A percentile compares a stretch with the other conserved stretches of the same genome.
phyloP scores from a whole-genome alignment of 2,329 filamentous ascomycete genomes.

The Macrophomina pseudophaseolina region DNA sequence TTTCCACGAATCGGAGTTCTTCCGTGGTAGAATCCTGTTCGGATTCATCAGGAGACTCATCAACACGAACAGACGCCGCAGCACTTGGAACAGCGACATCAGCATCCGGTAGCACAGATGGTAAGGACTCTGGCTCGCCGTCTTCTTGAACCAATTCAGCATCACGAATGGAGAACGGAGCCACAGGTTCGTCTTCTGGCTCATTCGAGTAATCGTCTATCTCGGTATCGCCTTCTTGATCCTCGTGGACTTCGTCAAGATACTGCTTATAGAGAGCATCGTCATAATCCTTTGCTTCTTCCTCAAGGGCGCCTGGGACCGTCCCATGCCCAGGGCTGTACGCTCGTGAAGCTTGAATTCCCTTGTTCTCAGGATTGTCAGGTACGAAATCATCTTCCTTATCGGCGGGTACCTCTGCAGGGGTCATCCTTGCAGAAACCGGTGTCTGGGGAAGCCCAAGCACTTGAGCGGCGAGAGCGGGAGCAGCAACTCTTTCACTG shows the following conservation, averaged over 20 bases:
- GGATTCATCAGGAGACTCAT: neutral
- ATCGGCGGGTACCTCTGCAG: neutral
- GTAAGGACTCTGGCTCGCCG: neutral
- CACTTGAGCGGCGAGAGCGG: too few relatives aligned
- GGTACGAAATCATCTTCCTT: constrained; percentile 13
- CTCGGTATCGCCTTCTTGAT: constrained; percentile 35
- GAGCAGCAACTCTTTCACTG: neutral
- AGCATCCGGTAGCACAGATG: constrained; percentile 4
- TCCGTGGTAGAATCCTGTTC: constrained; percentile 10
- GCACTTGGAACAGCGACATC: constrained; percentile 10
- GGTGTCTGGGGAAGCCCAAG: constrained; percentile 8
- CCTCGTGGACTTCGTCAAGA: neutral
- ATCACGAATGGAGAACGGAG: constrained; percentile 5
- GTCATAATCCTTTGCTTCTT: neutral
- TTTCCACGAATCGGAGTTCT: neutral
- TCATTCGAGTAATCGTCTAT: constrained; percentile 27
- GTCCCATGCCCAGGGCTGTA: too few relatives aligned
- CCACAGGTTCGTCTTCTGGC: constrained; percentile 6
- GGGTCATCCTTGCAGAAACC: neutral
- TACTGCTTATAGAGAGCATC: constrained; percentile 20
- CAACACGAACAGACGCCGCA: neutral
- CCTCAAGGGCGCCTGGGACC: neutral
- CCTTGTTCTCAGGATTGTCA: neutral
- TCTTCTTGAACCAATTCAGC: neutral
- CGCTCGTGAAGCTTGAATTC: too few relatives aligned